phyloP scores from a whole-genome alignment of 2,329 filamentous ascomycete species.

The Fusarium pseudocircinatum region DNA sequence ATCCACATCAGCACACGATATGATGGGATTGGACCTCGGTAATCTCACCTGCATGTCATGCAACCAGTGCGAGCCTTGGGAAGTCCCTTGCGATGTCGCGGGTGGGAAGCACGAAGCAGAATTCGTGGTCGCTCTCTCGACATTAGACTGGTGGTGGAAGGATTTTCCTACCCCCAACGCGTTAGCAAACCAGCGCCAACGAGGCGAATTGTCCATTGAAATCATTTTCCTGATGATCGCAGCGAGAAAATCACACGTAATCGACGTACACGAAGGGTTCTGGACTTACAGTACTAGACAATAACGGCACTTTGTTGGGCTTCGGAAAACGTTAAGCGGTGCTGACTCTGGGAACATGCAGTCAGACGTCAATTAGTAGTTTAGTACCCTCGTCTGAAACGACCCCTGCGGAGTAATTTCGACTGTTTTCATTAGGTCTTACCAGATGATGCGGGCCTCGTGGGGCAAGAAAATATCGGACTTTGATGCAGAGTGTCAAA shows the following conservation, averaged over 20 bases:
- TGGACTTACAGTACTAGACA: background rate
- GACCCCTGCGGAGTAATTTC: background rate
- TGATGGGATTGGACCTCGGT: too few relatives aligned
- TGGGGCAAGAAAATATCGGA: too few relatives aligned
- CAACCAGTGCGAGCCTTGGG: background rate
- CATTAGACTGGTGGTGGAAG: background rate
- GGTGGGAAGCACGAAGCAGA: background rate
- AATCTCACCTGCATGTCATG: conserved; percentile 11
- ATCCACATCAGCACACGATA: background rate
- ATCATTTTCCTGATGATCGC: background rate
- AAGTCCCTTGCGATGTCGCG: background rate
- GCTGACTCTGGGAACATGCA: background rate
- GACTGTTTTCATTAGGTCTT: background rate
- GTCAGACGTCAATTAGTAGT: background rate
- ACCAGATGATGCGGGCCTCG: too few relatives aligned
- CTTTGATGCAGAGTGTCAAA: too few relatives aligned
- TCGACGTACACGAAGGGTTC: accelerated
- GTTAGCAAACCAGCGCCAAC: background rate
- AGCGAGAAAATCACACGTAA: too few relatives aligned
- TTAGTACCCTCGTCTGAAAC: background rate
- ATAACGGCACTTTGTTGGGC: background rate
- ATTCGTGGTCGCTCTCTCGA: background rate
- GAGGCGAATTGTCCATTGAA: background rate
- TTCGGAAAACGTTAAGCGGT: background rate
- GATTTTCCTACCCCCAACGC: background rate